Evolutionary conservation across 371 early-diverging fungal species (phyloP), one percentile per base, ranked within the genome.

Genomic region (Mortierella sp.): DNA sequence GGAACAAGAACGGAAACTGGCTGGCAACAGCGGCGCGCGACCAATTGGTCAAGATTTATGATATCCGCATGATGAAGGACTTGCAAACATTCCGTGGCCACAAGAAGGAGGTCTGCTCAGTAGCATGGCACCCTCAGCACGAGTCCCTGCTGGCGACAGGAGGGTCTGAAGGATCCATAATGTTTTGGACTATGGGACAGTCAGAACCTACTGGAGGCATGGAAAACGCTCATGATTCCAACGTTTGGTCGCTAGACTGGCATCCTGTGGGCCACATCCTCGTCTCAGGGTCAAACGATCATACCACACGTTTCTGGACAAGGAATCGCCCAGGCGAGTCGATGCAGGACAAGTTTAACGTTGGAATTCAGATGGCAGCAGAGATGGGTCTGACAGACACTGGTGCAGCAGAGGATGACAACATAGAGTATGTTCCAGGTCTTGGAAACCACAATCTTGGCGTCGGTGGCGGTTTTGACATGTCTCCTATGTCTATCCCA

Each of bases 191-290:
- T 69, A 95, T 96, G 74, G 95, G 95, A 90, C 93, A 90, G 73
- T 82, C 83, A 16, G 83, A 81, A 24, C 80, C 83, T 21, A 72
- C 81, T 13, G 83, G 79, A 71, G 50, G 73, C 24, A 76, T 98
- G 83, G 96, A 98, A 59, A 92, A 92, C 19, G 99, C 99, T 0
- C 99, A 99, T 83, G 98, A 97, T 34, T 95, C 95, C 44, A 95
- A 97, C 69, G 95, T 99, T n/a, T 99, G 99, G 98, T 94, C 98
- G 8, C 88, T 99, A 54, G 99, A 99, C 82, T 99, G 98, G 97
- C 99, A 99, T 89, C 99, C 99, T 10, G 89, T 98, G 26, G 99
- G 99, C 0, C 99, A 99, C 88, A 93, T 98, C 13, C 90, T 99
- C 14, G 98, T 97, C 0, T 96, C 98, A 0, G 99, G 99, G 28